Conservation (phyloP, 2,329 filamentous ascomycete genomes). For the Cladophialophora psammophila region DNA sequence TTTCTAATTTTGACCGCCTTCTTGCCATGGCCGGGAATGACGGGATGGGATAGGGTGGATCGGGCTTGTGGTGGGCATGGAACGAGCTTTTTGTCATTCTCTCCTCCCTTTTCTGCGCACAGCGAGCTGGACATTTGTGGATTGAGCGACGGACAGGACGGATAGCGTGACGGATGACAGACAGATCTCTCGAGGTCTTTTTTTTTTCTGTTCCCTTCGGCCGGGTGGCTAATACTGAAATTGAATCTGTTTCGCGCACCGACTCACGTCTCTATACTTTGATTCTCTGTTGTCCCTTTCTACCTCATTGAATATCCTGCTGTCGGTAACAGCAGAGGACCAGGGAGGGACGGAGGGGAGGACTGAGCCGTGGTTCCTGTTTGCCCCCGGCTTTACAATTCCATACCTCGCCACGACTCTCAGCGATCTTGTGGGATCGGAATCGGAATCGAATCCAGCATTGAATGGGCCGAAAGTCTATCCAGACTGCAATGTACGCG, state of each 20-base stretch:
- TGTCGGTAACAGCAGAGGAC: no score
- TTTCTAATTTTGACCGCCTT: conserved; percentile 11
- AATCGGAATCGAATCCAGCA: background rate
- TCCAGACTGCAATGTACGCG: background rate
- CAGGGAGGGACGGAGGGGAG: no score
- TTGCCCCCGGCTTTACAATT: background rate
- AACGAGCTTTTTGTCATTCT: conserved; percentile 1
- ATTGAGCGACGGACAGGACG: conserved; percentile 6
- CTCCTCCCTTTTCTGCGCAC: background rate
- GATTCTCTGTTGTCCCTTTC: background rate
- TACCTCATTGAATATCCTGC: no score
- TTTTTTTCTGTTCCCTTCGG: background rate
- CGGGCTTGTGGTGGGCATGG: background rate
- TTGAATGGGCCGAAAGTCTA: background rate
- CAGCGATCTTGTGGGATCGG: background rate
- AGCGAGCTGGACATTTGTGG: conserved; percentile 14
- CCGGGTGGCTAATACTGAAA: conserved; percentile 21
- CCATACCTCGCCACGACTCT: background rate
- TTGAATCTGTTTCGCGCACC: background rate
- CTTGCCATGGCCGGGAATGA: conserved; percentile 6
- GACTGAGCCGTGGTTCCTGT: no score
- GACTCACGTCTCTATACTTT: background rate
- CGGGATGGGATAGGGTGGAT: conserved; percentile 5
- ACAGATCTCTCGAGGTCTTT: conserved; percentile 3
- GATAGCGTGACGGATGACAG: conserved; percentile 2